Evolutionary conservation across 2,329 filamentous ascomycete genomes (phyloP), one percentile per base, ranked within the genome.

Genomic region (Xylariaceae sp.): DNA sequence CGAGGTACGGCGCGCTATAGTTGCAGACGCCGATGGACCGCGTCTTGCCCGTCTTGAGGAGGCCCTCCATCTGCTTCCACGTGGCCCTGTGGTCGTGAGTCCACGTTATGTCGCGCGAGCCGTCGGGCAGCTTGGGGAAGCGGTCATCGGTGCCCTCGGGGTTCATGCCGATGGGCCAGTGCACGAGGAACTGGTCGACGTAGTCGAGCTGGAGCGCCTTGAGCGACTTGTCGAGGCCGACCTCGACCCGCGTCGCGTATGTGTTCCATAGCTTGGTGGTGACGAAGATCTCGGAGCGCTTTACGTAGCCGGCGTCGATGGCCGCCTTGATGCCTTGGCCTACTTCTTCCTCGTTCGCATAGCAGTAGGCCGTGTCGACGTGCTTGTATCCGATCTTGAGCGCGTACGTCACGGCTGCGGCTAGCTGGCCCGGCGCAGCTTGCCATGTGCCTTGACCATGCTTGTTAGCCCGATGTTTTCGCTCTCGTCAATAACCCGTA

Each of bases 241-340:
- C 74, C 71, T 87, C 84, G 5, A 84, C 84, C 6, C 85, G 78
- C 29, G 81, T 82, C 70, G 87, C 85, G 74, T 88, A 92, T 47
- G 87, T 89, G 66, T 84, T 86, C 88, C 89, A 95, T 36, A 92
- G 80, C 79, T 95, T 95, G 65, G 85, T 89, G 51, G 89, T 88
- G 55, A 95, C 82, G 73, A 94, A 95, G 57, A 95, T 73, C 54
- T 95, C 88, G 68, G 87, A 81, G 57, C 89, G 81, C 78, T 86
- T 87, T 63, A 88, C 75, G 57, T 81, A 76, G 21, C 88, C 88
- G 5, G 82, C 74, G 22, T 75, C 77, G 65, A 92, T 83, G 29
- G 87, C 89, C 52, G 88, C 84, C 67, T 84, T 82, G 50, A 95
- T 79, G 9, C 87, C 90, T 67, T 85, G 75, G 59, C 90, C 90